Conservation (phyloP, 2,329 filamentous ascomycete genomes). For the Fonsecaea multimorphosa region DNA sequence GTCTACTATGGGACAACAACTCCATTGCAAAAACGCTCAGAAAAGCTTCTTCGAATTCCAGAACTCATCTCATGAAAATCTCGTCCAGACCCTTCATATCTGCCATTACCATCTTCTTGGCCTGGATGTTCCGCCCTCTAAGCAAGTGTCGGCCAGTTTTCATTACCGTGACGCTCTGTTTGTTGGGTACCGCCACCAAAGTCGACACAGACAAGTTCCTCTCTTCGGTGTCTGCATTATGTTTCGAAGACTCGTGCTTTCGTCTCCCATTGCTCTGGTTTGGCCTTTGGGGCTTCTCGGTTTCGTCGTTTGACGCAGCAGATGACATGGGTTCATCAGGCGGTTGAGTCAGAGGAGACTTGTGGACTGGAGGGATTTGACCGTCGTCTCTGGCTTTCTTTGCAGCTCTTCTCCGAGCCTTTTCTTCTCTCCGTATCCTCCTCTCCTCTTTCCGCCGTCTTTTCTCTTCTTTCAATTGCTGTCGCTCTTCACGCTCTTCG, state of each 20-base stretch:
- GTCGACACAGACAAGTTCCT: background rate
- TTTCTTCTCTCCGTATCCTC: conserved; percentile 41
- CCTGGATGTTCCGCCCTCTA: conserved; percentile 81
- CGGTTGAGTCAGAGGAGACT: conserved; percentile 21
- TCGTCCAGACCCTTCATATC: conserved; percentile 85
- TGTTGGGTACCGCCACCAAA: background rate
- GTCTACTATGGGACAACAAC: background rate
- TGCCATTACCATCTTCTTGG: conserved; percentile 82
- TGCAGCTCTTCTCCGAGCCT: conserved; percentile 41
- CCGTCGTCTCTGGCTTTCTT: conserved; percentile 34
- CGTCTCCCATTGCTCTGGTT: background rate
- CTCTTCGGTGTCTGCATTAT: background rate
- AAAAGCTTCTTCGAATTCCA: background rate
- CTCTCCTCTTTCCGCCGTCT: conserved; percentile 42
- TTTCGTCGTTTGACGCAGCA: conserved; percentile 33
- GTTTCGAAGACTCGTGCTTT: conserved; percentile 6
- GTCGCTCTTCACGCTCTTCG: conserved; percentile 39
- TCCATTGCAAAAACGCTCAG: background rate
- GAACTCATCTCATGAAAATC: conserved; percentile 38
- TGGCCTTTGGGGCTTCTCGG: conserved; percentile 46
- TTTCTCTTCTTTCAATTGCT: conserved; percentile 40
- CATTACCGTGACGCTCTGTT: background rate
- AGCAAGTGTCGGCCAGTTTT: conserved; percentile 71
- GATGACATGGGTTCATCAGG: conserved; percentile 34
- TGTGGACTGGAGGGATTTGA: conserved; percentile 26